Evolutionary conservation across 768 basidiomycete species (phyloP).

Genomic region (Pisolithus albus): DNA sequence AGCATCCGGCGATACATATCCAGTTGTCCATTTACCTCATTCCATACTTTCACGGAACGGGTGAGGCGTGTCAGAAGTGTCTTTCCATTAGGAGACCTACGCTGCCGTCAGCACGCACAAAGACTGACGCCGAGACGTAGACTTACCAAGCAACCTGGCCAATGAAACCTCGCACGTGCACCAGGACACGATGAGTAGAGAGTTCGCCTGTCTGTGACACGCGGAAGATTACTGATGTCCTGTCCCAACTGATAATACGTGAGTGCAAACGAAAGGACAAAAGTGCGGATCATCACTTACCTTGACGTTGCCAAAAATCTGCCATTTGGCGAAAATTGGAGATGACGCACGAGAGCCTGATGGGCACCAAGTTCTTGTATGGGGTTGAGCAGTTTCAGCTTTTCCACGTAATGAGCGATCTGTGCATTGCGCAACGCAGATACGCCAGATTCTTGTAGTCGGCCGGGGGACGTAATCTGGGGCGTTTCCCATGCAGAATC

Average conservation of each 20-base stretch:
- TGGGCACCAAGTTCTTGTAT: slow-evolving; percentile 41
- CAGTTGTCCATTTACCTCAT: slow-evolving; percentile 28
- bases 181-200: slow-evolving; percentile 40
- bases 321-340: slow-evolving; percentile 52
- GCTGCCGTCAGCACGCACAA: slow-evolving; percentile 3
- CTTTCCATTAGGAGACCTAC: slow-evolving; percentile 43
- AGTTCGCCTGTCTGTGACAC: slow-evolving; percentile 36
- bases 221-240: slow-evolving; percentile 44
- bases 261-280: slow-evolving; percentile 5
- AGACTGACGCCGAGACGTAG: not conserved
- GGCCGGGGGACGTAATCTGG: slow-evolving; percentile 24
- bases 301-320: slow-evolving; percentile 49
- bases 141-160: slow-evolving; percentile 47
- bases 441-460: slow-evolving; percentile 27
- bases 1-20: slow-evolving; percentile 2
- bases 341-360: slow-evolving; percentile 44
- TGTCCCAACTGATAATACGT: slow-evolving; percentile 36
- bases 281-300: slow-evolving; percentile 16
- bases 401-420: slow-evolving; percentile 35
- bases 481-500: slow-evolving; percentile 26
- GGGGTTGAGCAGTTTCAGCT: slow-evolving; percentile 32
- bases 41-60: slow-evolving; percentile 48
- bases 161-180: slow-evolving; percentile 47
- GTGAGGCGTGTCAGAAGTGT: slow-evolving; percentile 42
- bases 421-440: slow-evolving; percentile 35